Conservation (phyloP, 257 asterid species). For the Cordia subcordata region DNA sequence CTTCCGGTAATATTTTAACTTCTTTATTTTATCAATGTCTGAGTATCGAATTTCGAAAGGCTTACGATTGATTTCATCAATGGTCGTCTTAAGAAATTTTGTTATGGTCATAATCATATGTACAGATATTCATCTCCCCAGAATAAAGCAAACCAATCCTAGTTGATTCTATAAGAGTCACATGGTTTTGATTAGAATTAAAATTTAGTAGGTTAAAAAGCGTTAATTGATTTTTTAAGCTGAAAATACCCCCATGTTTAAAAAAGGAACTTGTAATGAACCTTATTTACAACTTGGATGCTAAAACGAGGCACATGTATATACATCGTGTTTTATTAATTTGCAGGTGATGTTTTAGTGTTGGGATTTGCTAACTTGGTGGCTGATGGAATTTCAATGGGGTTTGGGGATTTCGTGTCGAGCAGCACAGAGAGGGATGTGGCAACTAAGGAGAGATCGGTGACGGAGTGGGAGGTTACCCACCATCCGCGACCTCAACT, state of each 20-base stretch:
- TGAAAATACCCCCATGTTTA: too few relatives aligned
- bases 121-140: too few relatives aligned
- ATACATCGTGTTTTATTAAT: not conserved
- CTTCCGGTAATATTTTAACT: conserved; percentile 63
- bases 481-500: conserved; percentile 30
- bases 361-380: conserved; percentile 73
- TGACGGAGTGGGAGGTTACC: conserved; percentile 59
- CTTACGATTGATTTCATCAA: too few relatives aligned
- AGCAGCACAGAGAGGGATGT: conserved; percentile 58
- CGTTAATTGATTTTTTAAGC: too few relatives aligned
- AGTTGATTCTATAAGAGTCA: too few relatives aligned
- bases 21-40: not conserved
- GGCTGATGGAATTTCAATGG: conserved; percentile 83
- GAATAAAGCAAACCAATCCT: too few relatives aligned
- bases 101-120: too few relatives aligned
- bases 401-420: conserved; percentile 67
- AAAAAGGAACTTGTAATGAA: too few relatives aligned
- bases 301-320: too few relatives aligned
- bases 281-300: not conserved
- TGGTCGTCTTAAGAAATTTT: too few relatives aligned
- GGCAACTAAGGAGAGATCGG: conserved; percentile 44
- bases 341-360: conserved; percentile 62
- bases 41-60: not conserved
- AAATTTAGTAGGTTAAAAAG: too few relatives aligned
- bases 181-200: too few relatives aligned